phyloP scores from a whole-genome alignment of 129 eudicot genomes.

The Logfia minima region DNA sequence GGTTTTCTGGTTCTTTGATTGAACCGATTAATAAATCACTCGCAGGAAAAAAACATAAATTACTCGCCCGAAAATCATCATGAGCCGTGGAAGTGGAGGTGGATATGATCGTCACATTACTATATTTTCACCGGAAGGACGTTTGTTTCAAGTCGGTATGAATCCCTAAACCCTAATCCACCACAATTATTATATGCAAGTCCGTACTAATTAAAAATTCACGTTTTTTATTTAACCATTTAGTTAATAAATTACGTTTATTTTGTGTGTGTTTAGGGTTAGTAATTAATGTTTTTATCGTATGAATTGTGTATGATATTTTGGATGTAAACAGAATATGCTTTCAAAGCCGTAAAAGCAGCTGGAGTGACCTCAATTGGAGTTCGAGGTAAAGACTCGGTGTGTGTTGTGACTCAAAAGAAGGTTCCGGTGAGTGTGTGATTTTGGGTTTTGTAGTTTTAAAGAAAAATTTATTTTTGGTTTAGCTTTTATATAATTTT shows the following conservation, averaged over 20 bases:
- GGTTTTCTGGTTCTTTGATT: slow-evolving; percentile 17
- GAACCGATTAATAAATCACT: not conserved
- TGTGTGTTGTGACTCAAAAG: slow-evolving; percentile 97
- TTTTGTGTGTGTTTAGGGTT: not conserved
- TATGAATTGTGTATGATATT: slow-evolving; percentile 24
- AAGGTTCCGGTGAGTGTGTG: slow-evolving; percentile 74
- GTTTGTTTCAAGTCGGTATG: slow-evolving; percentile 95
- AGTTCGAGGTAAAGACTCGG: slow-evolving; percentile 90
- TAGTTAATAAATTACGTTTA: not conserved
- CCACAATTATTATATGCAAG: not conserved
- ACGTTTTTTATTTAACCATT: not conserved
- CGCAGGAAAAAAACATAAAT: not conserved
- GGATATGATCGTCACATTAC: slow-evolving; percentile 98
- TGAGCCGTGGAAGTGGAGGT: slow-evolving; percentile 97
- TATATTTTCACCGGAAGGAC: slow-evolving; percentile 98
- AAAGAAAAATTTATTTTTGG: not conserved
- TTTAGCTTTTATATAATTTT: not conserved
- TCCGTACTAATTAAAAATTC: not conserved
- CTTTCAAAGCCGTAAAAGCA: slow-evolving; percentile 92
- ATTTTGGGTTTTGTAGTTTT: not conserved
- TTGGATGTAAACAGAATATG: slow-evolving; percentile 60
- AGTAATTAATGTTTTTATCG: slow-evolving; percentile 16
- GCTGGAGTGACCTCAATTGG: slow-evolving; percentile 91
- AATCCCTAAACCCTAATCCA: slow-evolving; percentile 9
- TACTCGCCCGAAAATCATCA: slow-evolving; percentile 13